Percentiles rank a stretch among this genome's conserved stretches.
Evolutionary conservation across 805 yeast species (phyloP).

Genomic region (Zygoascus bituminiphila): DNA sequence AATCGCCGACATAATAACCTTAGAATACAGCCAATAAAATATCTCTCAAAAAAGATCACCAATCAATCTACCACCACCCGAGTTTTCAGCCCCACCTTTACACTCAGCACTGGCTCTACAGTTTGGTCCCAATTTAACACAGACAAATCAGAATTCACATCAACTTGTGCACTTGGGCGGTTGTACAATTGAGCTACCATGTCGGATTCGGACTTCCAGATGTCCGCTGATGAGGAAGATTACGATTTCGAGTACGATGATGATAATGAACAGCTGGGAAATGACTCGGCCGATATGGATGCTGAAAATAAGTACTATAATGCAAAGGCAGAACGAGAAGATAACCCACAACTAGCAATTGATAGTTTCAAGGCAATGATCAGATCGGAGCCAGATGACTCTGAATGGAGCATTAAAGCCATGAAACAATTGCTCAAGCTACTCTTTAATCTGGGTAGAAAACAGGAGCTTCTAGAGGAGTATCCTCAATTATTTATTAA

Average conservation of each 20-base stretch:
- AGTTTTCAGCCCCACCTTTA: neutral
- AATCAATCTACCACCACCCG: neutral
- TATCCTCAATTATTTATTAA: conserved; percentile 18
- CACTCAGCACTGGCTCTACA: no score
- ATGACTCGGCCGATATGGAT: conserved; percentile 13
- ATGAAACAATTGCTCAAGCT: conserved; percentile 30
- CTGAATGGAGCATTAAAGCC: conserved; percentile 29
- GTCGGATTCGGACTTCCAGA: conserved; percentile 27
- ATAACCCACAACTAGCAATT: conserved; percentile 28
- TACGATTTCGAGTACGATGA: conserved; percentile 34
- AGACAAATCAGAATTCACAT: no score
- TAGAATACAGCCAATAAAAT: no score
- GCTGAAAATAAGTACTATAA: conserved; percentile 31
- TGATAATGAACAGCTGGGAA: conserved; percentile 22
- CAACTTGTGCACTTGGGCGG: no score
- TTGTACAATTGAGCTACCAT: neutral
- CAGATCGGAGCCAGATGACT: conserved; percentile 15
- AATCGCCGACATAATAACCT: no score
- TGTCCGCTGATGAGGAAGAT: conserved; percentile 32
- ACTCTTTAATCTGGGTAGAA: conserved; percentile 15
- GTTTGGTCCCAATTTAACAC: no score
- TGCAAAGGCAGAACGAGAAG: conserved; percentile 30
- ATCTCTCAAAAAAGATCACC: no score
- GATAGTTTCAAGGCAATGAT: conserved; percentile 24
- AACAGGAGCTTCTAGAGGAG: conserved; percentile 18